Evolutionary conservation across 768 basidiomycete genomes (phyloP).

Genomic region (Tephrocybe sp.): DNA sequence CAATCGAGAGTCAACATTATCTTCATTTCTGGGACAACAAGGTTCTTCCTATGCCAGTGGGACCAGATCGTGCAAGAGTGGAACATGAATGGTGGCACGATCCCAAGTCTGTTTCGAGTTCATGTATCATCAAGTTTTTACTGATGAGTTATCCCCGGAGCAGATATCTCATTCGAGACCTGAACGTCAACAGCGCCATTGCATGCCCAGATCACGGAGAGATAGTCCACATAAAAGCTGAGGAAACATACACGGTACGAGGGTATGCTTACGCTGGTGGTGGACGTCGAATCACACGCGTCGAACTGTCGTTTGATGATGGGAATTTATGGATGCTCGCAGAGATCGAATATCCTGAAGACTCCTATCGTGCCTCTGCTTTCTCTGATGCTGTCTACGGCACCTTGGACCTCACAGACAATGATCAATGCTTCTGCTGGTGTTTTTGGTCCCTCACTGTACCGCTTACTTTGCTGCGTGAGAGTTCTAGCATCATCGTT

Average conservation of each 20-base stretch:
- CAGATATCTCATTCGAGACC: slow-evolving; percentile 44
- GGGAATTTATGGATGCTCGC: slow-evolving; percentile 48
- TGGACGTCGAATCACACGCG: slow-evolving; percentile 52
- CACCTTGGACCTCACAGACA: slow-evolving; percentile 41
- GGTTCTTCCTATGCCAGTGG: slow-evolving; percentile 50
- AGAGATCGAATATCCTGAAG: slow-evolving; percentile 43
- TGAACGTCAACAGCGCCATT: slow-evolving; percentile 60
- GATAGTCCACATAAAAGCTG: slow-evolving; percentile 21
- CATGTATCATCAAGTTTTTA: not conserved
- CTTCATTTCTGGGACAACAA: slow-evolving; percentile 52
- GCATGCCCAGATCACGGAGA: slow-evolving; percentile 57
- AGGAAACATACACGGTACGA: slow-evolving; percentile 34
- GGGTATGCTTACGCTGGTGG: slow-evolving; percentile 67
- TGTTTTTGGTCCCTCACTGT: slow-evolving; percentile 52
- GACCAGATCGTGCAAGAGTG: slow-evolving; percentile 48
- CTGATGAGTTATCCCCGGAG: slow-evolving; percentile 9
- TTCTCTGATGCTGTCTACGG: slow-evolving; percentile 43
- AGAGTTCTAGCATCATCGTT: slow-evolving; percentile 39
- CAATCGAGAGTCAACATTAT: slow-evolving; percentile 50
- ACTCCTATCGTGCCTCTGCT: slow-evolving; percentile 38
- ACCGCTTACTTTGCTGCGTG: slow-evolving; percentile 27
- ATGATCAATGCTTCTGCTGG: slow-evolving; percentile 59
- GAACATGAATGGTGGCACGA: slow-evolving; percentile 58
- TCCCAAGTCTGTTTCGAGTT: slow-evolving; percentile 30
- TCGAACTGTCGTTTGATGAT: slow-evolving; percentile 56